Evolutionary conservation across 2,329 filamentous ascomycete genomes (phyloP).

Genomic region (Fusarium pseudonygamai): DNA sequence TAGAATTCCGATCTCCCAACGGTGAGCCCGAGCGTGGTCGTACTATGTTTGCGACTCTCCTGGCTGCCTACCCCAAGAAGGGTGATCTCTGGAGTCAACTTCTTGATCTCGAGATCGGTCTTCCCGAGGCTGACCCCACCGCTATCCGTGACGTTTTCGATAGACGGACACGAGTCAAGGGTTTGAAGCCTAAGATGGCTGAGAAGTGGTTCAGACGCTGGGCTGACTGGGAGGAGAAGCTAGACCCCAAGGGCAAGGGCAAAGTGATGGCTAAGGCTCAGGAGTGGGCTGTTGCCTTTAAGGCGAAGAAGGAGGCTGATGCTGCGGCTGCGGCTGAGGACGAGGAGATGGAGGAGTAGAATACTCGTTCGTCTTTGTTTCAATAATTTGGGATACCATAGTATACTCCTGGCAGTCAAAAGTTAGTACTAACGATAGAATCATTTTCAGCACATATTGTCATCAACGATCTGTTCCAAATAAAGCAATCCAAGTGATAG

Average conservation of each 20-base stretch:
- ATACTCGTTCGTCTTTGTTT: conserved; percentile 10
- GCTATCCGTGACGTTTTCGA: conserved; percentile 83
- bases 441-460: conserved; percentile 16
- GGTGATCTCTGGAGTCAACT: conserved; percentile 94
- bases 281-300: conserved; percentile 70
- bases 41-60: conserved; percentile 90
- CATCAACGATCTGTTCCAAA: background rate
- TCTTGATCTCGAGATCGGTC: conserved; percentile 81
- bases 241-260: conserved; percentile 73
- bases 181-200: conserved; percentile 83
- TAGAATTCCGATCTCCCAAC: conserved; percentile 87
- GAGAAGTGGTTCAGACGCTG: conserved; percentile 92
- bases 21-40: conserved; percentile 91
- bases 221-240: conserved; percentile 85
- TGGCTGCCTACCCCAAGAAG: conserved; percentile 87
- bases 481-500: background rate
- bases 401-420: conserved; percentile 29
- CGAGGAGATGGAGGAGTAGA: conserved; percentile 50
- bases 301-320: conserved; percentile 56
- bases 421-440: conserved; percentile 35
- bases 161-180: conserved; percentile 74
- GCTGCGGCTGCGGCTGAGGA: conserved; percentile 43
- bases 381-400: conserved; percentile 40
- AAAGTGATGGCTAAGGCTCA: conserved; percentile 76
- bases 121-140: conserved; percentile 63